Conservation (phyloP, 2,329 filamentous ascomycete species). For the Cladosporium cucumerinum region DNA sequence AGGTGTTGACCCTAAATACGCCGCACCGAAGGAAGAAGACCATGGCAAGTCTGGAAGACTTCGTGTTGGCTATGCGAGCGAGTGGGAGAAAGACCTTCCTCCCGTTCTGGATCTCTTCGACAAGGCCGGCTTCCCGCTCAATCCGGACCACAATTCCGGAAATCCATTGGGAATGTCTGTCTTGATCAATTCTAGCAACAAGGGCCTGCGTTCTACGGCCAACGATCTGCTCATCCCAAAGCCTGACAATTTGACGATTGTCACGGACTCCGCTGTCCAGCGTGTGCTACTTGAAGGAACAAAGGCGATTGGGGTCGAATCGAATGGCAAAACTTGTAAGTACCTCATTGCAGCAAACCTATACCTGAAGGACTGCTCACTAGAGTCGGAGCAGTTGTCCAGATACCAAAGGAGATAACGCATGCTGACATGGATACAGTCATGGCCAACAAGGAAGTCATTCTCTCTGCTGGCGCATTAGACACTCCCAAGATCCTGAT, state of each 20-base stretch:
- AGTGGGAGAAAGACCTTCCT: slow-evolving; percentile 30
- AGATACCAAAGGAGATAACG: neutral
- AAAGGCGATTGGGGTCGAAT: slow-evolving; percentile 46
- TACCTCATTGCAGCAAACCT: neutral
- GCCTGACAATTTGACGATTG: slow-evolving; percentile 53
- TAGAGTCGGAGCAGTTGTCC: neutral
- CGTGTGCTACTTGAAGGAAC: slow-evolving; percentile 48
- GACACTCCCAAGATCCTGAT: slow-evolving; percentile 67
- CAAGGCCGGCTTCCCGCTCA: slow-evolving; percentile 48
- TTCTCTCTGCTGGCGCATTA: slow-evolving; percentile 67
- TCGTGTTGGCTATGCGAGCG: slow-evolving; percentile 17
- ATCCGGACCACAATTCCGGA: slow-evolving; percentile 57
- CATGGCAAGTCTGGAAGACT: neutral
- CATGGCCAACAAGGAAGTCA: slow-evolving; percentile 47
- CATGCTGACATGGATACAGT: neutral
- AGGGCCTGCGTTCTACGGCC: slow-evolving; percentile 52
- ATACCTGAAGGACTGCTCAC: neutral
- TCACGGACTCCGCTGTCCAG: slow-evolving; percentile 49
- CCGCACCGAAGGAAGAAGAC: slow-evolving; percentile 4
- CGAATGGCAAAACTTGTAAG: slow-evolving; percentile 17
- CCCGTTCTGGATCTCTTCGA: slow-evolving; percentile 40
- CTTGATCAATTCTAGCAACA: slow-evolving; percentile 48
- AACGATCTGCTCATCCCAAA: slow-evolving; percentile 44
- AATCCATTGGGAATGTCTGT: slow-evolving; percentile 56
- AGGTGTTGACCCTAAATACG: neutral